These are phyloP conservation scores for Salisapilia sapeloensis DNA, from an alignment of 352 stramenopile species.

Conservation along the genomic window DNA sequence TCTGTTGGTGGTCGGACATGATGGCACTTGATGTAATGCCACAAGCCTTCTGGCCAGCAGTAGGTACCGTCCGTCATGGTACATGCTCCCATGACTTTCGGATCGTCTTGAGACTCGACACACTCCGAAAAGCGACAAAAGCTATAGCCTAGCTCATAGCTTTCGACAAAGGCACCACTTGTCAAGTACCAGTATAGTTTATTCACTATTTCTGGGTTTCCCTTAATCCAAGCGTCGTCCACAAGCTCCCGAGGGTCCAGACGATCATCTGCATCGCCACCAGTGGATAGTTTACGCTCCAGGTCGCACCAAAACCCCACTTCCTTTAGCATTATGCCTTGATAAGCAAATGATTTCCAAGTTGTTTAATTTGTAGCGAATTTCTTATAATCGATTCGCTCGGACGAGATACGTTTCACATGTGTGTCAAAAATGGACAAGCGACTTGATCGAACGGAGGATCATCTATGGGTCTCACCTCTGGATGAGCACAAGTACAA, in stretches of 20 bases:
- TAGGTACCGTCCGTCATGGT: conserved; percentile 62
- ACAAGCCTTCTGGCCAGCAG: conserved; percentile 64
- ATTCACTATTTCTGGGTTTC: conserved; percentile 5
- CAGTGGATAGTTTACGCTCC: conserved; percentile 1
- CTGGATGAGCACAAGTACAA: conserved; percentile 62
- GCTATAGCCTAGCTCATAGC: conserved; percentile 67
- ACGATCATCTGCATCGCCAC: conserved; percentile 7
- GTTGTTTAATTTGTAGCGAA: too few species aligned
- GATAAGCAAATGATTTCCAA: too few species aligned
- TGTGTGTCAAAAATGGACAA: too few species aligned
- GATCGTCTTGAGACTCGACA: conserved; percentile 9
- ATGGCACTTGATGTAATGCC: conserved; percentile 51
- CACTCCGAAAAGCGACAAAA: conserved; percentile 55
- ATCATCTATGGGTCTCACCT: too few species aligned
- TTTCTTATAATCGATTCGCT: too few species aligned
- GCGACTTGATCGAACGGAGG: too few species aligned
- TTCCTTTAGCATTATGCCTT: conserved; percentile 19
- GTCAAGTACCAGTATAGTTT: conserved; percentile 41
- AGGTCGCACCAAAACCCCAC: conserved; percentile 47
- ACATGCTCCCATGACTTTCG: conserved; percentile 46
- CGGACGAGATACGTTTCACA: too few species aligned
- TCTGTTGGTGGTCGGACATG: conserved; percentile 35
- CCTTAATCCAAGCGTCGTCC: conserved; percentile 25
- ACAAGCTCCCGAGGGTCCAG: conserved; percentile 30
- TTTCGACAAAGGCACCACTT: conserved; percentile 40